phyloP scores from a whole-genome alignment of 192 early-diverging fungal genomes.

The Paraglomus brasilianum region DNA sequence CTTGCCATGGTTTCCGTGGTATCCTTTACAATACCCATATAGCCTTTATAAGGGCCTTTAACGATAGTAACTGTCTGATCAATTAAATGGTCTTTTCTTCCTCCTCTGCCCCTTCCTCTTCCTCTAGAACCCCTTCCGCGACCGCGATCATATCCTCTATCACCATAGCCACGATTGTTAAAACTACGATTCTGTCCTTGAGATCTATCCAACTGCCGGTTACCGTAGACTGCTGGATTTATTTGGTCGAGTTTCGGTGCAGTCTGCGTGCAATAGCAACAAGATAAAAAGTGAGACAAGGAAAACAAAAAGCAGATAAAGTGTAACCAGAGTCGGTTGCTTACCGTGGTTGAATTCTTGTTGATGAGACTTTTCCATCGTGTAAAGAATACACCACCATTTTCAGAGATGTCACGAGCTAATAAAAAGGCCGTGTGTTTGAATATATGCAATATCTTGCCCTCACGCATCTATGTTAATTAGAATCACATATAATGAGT shows the following conservation, averaged over 20 bases:
- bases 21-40: slow-evolving; percentile 94
- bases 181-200: neutral
- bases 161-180: slow-evolving; percentile 25
- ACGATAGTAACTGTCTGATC: slow-evolving; percentile 81
- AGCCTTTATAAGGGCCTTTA: slow-evolving; percentile 94
- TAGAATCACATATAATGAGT: neutral
- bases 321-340: slow-evolving; percentile 26
- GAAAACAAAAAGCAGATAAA: no score
- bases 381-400: slow-evolving; percentile 75
- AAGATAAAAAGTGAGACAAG: no score
- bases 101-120: slow-evolving; percentile 44
- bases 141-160: slow-evolving; percentile 39
- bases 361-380: slow-evolving; percentile 63
- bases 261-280: neutral
- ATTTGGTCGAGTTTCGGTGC: slow-evolving; percentile 25
- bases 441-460: slow-evolving; percentile 80
- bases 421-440: slow-evolving; percentile 80
- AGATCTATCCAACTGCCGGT: slow-evolving; percentile 14
- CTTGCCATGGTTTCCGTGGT: slow-evolving; percentile 66
- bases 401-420: slow-evolving; percentile 68
- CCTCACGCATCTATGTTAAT: slow-evolving; percentile 48
- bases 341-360: slow-evolving; percentile 41
- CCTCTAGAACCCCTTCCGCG: slow-evolving; percentile 50
- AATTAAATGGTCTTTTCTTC: slow-evolving; percentile 57
- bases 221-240: slow-evolving; percentile 38